These are phyloP conservation scores for Crithidia mellificae DNA, from an alignment of 208 protist species.

Conservation along the genomic window DNA sequence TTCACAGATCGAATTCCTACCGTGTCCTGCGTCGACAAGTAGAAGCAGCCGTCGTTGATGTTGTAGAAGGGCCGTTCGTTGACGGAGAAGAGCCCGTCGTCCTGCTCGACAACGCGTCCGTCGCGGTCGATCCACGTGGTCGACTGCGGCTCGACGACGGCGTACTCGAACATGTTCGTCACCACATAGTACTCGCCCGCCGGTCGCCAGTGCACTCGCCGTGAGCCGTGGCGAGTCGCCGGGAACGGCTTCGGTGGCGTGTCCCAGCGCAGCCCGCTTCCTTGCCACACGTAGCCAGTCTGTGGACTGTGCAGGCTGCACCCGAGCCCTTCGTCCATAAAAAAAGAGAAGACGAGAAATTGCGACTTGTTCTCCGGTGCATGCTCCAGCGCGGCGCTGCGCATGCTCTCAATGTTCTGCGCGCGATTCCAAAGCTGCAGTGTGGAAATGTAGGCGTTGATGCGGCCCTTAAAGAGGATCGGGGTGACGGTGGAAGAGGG, in stretches of 20 bases:
- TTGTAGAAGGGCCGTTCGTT: slow-evolving; percentile 41
- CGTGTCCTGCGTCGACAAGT: slow-evolving; percentile 48
- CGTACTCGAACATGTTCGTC: slow-evolving; percentile 73
- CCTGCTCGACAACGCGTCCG: slow-evolving; percentile 74
- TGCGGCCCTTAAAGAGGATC: slow-evolving; percentile 23
- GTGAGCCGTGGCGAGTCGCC: slow-evolving; percentile 18
- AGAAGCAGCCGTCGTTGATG: slow-evolving; percentile 49
- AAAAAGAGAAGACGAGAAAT: slow-evolving; percentile 61
- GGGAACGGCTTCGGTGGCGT: slow-evolving; percentile 38
- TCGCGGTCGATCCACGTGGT: slow-evolving; percentile 77
- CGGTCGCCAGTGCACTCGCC: slow-evolving; percentile 43
- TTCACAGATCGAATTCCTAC: slow-evolving; percentile 31
- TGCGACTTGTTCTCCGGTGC: slow-evolving; percentile 28
- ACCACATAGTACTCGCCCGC: slow-evolving; percentile 60
- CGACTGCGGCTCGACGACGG: slow-evolving; percentile 65
- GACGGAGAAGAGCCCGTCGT: slow-evolving; percentile 30
- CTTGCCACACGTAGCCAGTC: slow-evolving; percentile 52
- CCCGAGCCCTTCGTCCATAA: slow-evolving; percentile 72
- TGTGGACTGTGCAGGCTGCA: slow-evolving; percentile 53
- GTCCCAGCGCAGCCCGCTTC: slow-evolving; percentile 47
- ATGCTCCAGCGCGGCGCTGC: slow-evolving; percentile 36
- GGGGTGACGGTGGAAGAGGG: slow-evolving; percentile 19
- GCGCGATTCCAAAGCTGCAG: slow-evolving; percentile 59
- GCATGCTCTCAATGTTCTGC: slow-evolving; percentile 54
- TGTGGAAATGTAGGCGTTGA: slow-evolving; percentile 38